phyloP scores from a whole-genome alignment of 2,329 filamentous ascomycete genomes.

The Amphichorda felina region DNA sequence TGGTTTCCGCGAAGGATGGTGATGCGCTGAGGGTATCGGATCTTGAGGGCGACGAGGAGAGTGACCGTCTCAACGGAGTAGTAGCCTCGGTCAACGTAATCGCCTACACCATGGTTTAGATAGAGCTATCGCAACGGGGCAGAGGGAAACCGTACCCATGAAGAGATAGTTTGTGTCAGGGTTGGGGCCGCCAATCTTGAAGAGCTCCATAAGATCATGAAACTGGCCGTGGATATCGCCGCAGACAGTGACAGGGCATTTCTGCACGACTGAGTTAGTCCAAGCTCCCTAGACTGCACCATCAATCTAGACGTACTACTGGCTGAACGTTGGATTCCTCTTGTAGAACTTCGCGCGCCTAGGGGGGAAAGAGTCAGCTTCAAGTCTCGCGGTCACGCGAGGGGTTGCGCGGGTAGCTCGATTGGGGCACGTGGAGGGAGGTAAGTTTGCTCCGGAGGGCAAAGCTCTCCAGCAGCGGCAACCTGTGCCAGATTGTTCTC shows the following conservation, averaged over 20 bases:
- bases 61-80: slow-evolving; percentile 98
- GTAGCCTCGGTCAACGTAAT: slow-evolving; percentile 97
- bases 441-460: no score
- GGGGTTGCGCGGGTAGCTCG: no score
- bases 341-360: slow-evolving; percentile 93
- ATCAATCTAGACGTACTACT: slow-evolving; percentile 54
- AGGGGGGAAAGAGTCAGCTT: slow-evolving; percentile 4
- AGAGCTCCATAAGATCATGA: slow-evolving; percentile 97
- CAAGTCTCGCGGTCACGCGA: slow-evolving; percentile 16
- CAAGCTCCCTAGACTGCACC: slow-evolving; percentile 4
- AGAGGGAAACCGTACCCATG: slow-evolving; percentile 58
- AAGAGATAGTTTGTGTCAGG: slow-evolving; percentile 99
- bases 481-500: no score
- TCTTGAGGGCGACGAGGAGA: slow-evolving; percentile 91
- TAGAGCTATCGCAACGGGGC: background rate
- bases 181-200: slow-evolving; percentile 96
- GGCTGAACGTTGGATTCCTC: slow-evolving; percentile 98
- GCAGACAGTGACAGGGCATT: slow-evolving; percentile 98
- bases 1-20: slow-evolving; percentile 98
- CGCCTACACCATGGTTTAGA: slow-evolving; percentile 45
- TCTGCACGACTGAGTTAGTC: slow-evolving; percentile 38
- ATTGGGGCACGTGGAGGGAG: no score
- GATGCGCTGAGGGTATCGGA: slow-evolving; percentile 94
- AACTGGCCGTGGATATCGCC: slow-evolving; percentile 99
- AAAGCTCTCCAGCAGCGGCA: no score